Evolutionary conservation across 257 asterid species (phyloP), one percentile per base, ranked within the genome.

Genomic region (Paraleonurus japonicus): DNA sequence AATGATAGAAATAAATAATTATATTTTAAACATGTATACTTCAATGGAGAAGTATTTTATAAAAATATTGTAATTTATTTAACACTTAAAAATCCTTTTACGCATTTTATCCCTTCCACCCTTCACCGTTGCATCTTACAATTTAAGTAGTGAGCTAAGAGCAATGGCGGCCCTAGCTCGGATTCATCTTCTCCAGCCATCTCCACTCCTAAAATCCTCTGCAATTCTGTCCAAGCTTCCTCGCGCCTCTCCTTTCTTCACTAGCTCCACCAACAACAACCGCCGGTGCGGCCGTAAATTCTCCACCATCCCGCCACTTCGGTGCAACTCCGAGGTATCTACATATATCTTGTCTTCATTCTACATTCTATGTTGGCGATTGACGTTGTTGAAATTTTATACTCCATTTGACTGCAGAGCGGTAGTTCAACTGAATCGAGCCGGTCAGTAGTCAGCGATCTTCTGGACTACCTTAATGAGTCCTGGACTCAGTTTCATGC

Each of bases 401-500:
- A n/a, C n/a, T n/a, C n/a, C n/a, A 11, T 9, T 57, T 23, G 8
- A 55, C 39, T 79, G 78, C 89, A 93, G 98, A 80, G 62, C 71
- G 54, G 66, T 51, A 28, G 69, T 72, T 68, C 85, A 26, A 41
- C 78, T 41, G 88, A 87, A 65, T 73, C 87, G 60, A 70, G 82
- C 70, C 76, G 80, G 55, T 89, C 98, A 15, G 82, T 95, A 61
- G 96, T 95, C 53, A 83, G 89, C 11, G 97, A 89, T 77, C 87
- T 95, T 72, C 80, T 92, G 78, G 98, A 95, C 65, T 95, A 86
- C 84, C 98, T 95, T 55, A 95, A 95, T 50, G 96, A 95, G 81
- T 95, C 96, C 1, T 95, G 99, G 98, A 95, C 98, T 41, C 99
- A 89, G 63, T 95, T 95, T 79, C 98, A 95, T 77, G 99, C 99